phyloP scores from a whole-genome alignment of 495 filamentous ascomycete genomes.

The Bryoglossum gracile region DNA sequence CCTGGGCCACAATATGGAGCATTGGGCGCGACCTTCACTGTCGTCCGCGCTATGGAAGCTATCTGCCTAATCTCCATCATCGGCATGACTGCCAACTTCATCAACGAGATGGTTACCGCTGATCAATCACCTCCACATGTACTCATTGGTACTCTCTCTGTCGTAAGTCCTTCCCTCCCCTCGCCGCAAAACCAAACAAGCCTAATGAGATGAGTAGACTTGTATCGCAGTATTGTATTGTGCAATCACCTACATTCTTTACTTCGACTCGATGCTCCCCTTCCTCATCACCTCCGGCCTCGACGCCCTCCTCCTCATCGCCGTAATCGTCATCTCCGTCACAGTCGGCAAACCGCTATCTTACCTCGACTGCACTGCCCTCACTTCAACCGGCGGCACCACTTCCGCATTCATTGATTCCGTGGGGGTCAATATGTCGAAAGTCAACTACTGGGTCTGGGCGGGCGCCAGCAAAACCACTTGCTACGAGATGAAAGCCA shows the following conservation, averaged over 20 bases:
- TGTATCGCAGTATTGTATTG: constrained; percentile 72
- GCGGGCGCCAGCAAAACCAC: constrained; percentile 59
- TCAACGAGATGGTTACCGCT: constrained; percentile 62
- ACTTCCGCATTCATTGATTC: constrained; percentile 29
- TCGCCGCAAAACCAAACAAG: neutral
- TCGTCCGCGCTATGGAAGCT: constrained; percentile 63
- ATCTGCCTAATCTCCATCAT: constrained; percentile 70
- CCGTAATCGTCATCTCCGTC: constrained; percentile 61
- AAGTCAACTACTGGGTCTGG: constrained; percentile 51
- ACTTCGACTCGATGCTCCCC: constrained; percentile 65
- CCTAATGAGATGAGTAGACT: constrained; percentile 40
- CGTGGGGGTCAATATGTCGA: constrained; percentile 34
- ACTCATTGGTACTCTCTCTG: constrained; percentile 67
- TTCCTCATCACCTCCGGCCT: constrained; percentile 57
- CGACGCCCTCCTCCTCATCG: constrained; percentile 62
- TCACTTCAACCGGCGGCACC: constrained; percentile 26
- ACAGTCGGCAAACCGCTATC: constrained; percentile 76
- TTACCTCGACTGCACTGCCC: constrained; percentile 59
- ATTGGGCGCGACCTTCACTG: constrained; percentile 69
- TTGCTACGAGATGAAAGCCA: constrained; percentile 79
- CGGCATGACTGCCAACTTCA: constrained; percentile 75
- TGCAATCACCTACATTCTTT: constrained; percentile 67
- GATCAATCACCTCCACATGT: constrained; percentile 59
- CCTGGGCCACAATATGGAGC: constrained; percentile 50
- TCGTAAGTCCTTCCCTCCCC: constrained; percentile 50